Evolutionary conservation across 805 yeast species (phyloP), one percentile per base, ranked within the genome.

Genomic region (Tetrapisispora iriomotensis): DNA sequence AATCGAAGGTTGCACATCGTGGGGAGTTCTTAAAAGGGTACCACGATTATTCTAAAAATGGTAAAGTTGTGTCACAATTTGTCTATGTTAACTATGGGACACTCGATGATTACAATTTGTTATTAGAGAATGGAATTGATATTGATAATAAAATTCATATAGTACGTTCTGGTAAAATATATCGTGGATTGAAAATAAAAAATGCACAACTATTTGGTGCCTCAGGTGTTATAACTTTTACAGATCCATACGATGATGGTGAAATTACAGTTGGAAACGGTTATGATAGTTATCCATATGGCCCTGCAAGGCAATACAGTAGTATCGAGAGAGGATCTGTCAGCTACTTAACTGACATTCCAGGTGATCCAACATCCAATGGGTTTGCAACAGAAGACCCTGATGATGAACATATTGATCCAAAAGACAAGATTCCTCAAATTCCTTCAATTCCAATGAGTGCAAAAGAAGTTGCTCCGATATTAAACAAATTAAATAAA

Each of bases 321-420:
- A 66, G 78, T 8, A 72, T 81, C 21, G 77, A 77, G 49, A 66
- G 83, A 52, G 81, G 77, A 3, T 70, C 82, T 8, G 78, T 74
- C 1, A 75, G 68, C 43, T 75, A 65, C 44, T 65, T 77, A 40
- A 70, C 76, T 3, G 74, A 72, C 24, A 67, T 68, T 37, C 85
- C 87, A 0, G 88, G 88, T 10, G 90, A 81, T 53, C 88, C 88
- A 26, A 77, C 87, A 0, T 79, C 87, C 2, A 84, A 85, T 7
- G 85, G 84, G 3, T 75, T 74, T 62, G 71, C 84, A 2, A 73
- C 82, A 18, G 71, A 70, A 23, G 45, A 43, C 12, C 53, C 53
- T 7, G 53, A 65, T 30, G 59, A 64, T 27, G 68, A 62, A 41
- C 51, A 74, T 34, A 42, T 56, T 4, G 55, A 67, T 15, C 72